Percentiles rank a stretch among this genome's conserved stretches.
These are phyloP conservation scores for Populus ilicifolia DNA, from an alignment of 345 rosid species.

Conservation along the genomic window DNA sequence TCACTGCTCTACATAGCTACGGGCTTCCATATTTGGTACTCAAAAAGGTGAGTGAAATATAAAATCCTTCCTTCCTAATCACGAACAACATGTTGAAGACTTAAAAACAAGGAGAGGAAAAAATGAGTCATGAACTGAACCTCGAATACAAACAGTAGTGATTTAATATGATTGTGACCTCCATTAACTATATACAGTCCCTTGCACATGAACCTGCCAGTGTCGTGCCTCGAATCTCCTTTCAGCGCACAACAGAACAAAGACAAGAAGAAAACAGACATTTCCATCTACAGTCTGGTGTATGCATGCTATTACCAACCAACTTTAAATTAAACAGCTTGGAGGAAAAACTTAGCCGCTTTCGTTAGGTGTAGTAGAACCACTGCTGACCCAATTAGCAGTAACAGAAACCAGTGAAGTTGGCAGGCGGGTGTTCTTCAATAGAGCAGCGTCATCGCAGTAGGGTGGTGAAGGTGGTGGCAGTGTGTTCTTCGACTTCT, in stretches of 20 bases:
- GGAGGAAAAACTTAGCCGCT: slow-evolving; percentile 22
- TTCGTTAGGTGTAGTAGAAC: slow-evolving; percentile 35
- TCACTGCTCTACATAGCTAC: background rate
- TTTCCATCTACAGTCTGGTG: background rate
- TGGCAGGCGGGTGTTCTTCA: slow-evolving; percentile 28
- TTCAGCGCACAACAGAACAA: background rate
- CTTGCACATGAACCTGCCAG: background rate
- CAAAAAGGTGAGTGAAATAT: background rate
- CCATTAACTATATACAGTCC: slow-evolving; percentile 19
- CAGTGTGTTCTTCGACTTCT: slow-evolving; percentile 4
- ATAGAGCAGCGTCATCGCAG: slow-evolving; percentile 30
- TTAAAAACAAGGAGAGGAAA: background rate
- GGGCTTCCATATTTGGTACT: background rate
- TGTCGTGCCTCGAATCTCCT: background rate
- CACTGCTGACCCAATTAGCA: slow-evolving; percentile 43
- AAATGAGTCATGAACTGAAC: background rate
- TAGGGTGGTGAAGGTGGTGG: slow-evolving; percentile 35
- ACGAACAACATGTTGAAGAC: background rate
- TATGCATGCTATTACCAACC: background rate
- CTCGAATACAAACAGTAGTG: background rate
- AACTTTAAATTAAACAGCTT: background rate
- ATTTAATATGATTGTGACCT: background rate
- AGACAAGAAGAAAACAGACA: background rate
- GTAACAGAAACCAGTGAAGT: slow-evolving; percentile 61
- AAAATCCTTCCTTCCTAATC: background rate